Evolutionary conservation across 495 filamentous ascomycete species (phyloP).

Genomic region (Podospora tetraspora): DNA sequence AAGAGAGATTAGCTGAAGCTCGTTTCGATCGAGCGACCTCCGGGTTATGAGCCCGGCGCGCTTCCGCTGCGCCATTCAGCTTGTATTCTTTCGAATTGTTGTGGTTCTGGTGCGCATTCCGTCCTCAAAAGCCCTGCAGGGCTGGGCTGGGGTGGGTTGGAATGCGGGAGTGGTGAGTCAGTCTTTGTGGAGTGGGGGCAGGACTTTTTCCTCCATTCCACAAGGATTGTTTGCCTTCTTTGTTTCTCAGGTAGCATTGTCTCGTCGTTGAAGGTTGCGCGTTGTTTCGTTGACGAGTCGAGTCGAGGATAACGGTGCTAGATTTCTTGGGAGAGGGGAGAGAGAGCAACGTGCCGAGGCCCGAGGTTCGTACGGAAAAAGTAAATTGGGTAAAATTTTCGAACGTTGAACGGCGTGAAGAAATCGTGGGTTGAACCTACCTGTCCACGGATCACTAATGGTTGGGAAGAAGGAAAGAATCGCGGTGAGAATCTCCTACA

Average conservation of each 20-base stretch:
- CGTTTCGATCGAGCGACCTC: constrained; percentile 24
- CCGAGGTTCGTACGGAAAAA: too few relatives aligned
- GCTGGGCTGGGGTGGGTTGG: background rate
- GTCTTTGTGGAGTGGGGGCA: background rate
- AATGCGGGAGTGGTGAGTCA: background rate
- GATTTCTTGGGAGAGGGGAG: background rate
- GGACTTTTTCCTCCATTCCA: background rate
- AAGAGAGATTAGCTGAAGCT: constrained; percentile 17
- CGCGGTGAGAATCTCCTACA: too few relatives aligned
- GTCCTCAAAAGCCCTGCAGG: background rate
- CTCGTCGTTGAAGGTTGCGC: background rate
- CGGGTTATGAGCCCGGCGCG: constrained; percentile 26
- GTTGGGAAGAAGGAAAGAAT: too few relatives aligned
- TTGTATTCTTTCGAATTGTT: background rate
- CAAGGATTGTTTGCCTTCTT: background rate
- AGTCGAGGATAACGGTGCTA: background rate
- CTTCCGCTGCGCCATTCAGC: constrained; percentile 21
- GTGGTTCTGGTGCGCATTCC: background rate
- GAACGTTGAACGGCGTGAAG: too few relatives aligned
- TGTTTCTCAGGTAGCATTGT: background rate
- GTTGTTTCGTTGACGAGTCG: background rate
- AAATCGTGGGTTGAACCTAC: too few relatives aligned
- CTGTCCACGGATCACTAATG: too few relatives aligned
- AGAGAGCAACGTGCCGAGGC: background rate
- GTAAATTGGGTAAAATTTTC: too few relatives aligned